Base-by-base conservation (phyloP, 768 basidiomycete species). In the Thelephora ganbajun region DNA sequence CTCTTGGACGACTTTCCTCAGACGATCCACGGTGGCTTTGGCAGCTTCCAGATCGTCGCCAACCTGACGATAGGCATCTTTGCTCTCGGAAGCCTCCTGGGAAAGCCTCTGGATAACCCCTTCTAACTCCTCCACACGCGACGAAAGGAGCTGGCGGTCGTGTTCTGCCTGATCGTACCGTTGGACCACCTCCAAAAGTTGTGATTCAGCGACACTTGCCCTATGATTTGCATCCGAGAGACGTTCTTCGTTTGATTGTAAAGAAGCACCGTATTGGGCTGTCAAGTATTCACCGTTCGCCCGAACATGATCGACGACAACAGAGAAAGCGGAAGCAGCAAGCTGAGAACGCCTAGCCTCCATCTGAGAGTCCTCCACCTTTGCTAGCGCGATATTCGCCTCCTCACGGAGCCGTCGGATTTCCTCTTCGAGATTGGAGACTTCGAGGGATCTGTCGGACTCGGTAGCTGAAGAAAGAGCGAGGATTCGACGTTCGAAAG, bases 401-500 rank as follows among this genome's bases (percentile, higher is more conserved):
- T 56, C 59, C 13, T 44, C 47, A 44, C 47, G 23, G 37, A 54
- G 45, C 2, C 49, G 50, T 7, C 33, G 13, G 18, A 53, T 48
- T 34, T 50, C 50, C 5, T 43, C 33, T 13, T 19, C 11, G 49
- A 47, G 12, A 43, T 30, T 6, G 49, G 47, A 14, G 9, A 41
- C 39, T 41, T 41, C 22, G 14, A 9, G 16, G 7, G 16, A 22
- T 22, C 4, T 16, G 16, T 18, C 16, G 39, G 16, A 9, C 39
- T 41, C 9, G 9, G 39, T 18, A 18, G 39, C 7, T 12, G 42
- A 47, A 11, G 48, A 48, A 35, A 54, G 52, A n/a, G 61, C 52
- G 1, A 66, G 59, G 18, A 82, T 62, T 49, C 72, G 73, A 33
- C 67, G 65, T 55, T 79, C 70, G 43, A 81, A 60, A 0, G 77